phyloP scores from a whole-genome alignment of 2,329 filamentous ascomycete species.

The Alternaria hordeiaustralica region DNA sequence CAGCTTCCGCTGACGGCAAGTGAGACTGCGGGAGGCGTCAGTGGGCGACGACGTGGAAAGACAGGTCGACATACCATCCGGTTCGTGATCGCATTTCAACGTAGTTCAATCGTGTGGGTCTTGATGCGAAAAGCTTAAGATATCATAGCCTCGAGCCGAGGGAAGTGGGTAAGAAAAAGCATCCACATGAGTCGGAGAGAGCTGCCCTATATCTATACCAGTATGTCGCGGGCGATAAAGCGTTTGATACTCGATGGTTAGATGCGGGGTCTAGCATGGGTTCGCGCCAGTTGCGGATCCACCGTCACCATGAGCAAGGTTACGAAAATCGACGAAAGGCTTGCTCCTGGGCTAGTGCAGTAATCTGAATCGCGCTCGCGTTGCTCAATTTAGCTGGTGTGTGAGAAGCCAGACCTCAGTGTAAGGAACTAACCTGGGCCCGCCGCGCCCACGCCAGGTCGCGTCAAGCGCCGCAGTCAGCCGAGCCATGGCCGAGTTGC shows the following conservation, averaged over 20 bases:
- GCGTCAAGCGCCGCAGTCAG: conserved; percentile 34
- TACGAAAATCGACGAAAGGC: conserved; percentile 29
- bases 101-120: conserved; percentile 22
- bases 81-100: conserved; percentile 49
- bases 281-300: conserved; percentile 42
- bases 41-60: conserved; percentile 4
- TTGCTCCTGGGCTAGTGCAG: conserved; percentile 36
- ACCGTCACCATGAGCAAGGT: conserved; percentile 34
- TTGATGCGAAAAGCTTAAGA: conserved; percentile 14
- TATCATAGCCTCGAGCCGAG: conserved; percentile 26
- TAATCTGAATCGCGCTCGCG: conserved; percentile 37
- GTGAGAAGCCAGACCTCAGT: conserved; percentile 20
- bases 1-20: conserved; percentile 66
- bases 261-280: conserved; percentile 46
- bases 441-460: conserved; percentile 17
- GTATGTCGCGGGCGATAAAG: conserved; percentile 31
- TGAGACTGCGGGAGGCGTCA: conserved; percentile 44
- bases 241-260: conserved; percentile 28
- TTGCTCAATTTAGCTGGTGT: conserved; percentile 40
- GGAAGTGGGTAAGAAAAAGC: conserved; percentile 29
- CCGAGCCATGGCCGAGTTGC: conserved; percentile 40
- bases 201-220: conserved; percentile 41
- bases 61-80: conserved; percentile 43
- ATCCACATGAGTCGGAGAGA: conserved; percentile 32
- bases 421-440: conserved; percentile 22